A percentile compares a stretch with the other conserved stretches of the same genome.
phyloP scores from a whole-genome alignment of 2,329 filamentous ascomycete genomes.

The Aspergillus eucalypticola region DNA sequence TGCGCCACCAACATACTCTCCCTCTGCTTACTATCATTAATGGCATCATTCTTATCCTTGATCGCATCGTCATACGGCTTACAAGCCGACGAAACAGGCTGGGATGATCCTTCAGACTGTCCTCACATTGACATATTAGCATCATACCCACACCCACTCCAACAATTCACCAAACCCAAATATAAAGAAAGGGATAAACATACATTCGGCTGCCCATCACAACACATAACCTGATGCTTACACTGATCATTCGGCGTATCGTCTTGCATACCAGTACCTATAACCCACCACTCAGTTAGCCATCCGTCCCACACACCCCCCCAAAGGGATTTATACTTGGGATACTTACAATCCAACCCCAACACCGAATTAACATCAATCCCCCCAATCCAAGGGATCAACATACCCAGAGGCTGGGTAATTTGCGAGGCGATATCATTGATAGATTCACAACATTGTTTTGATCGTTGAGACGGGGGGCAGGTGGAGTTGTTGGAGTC shows the following conservation, averaged over 20 bases:
- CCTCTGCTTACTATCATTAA: slow-evolving; percentile 7
- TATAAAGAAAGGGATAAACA: neutral
- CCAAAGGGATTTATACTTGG: neutral
- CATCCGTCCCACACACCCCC: neutral
- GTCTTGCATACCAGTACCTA: slow-evolving; percentile 25
- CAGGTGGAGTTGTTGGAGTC: slow-evolving; percentile 18
- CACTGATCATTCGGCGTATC: slow-evolving; percentile 21
- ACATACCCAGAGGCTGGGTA: slow-evolving; percentile 14
- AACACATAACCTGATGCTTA: slow-evolving; percentile 29
- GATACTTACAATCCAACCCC: slow-evolving; percentile 26
- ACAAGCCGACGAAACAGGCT: slow-evolving; percentile 3
- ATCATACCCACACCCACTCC: too few relatives aligned
- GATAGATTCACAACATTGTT: slow-evolving; percentile 31
- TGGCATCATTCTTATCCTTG: slow-evolving; percentile 22
- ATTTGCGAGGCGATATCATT: slow-evolving; percentile 19
- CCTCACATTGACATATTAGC: too few relatives aligned
- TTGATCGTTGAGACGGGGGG: slow-evolving; percentile 21
- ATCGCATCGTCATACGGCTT: slow-evolving; percentile 26
- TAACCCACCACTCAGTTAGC: neutral
- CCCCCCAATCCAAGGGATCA: slow-evolving; percentile 25
- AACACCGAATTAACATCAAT: slow-evolving; percentile 22
- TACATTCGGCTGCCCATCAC: slow-evolving; percentile 16
- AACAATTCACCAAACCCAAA: too few relatives aligned
- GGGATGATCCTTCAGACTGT: neutral
- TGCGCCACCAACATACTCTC: neutral